Percentiles rank a stretch among this genome's conserved stretches.
phyloP scores from a whole-genome alignment of 768 basidiomycete genomes.

The Podaxis mareebaensis region DNA sequence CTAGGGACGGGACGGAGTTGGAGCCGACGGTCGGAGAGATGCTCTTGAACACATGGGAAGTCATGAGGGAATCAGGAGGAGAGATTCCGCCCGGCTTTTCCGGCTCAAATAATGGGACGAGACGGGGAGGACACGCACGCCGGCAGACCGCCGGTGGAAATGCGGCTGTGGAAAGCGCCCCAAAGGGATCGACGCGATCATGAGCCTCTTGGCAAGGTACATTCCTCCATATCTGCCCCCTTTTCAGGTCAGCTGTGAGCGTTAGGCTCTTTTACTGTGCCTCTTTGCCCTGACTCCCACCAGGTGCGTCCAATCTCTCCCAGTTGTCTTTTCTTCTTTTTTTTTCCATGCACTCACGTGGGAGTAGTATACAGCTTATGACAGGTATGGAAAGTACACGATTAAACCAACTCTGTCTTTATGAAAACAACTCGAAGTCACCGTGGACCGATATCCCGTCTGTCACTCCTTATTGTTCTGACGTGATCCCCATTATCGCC shows the following conservation, averaged over 20 bases:
- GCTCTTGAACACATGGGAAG: constrained; percentile 72
- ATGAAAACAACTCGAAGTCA: no score
- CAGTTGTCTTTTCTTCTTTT: no score
- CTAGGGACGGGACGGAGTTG: constrained; percentile 89
- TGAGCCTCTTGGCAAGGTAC: background rate
- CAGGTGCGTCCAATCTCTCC: no score
- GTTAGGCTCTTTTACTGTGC: no score
- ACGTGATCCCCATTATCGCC: no score
- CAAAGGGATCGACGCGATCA: background rate
- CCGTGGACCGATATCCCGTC: no score
- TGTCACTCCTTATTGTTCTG: no score
- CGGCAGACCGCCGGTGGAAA: background rate
- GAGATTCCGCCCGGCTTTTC: background rate
- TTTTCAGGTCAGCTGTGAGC: constrained; percentile 13
- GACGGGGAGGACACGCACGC: background rate
- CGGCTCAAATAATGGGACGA: background rate
- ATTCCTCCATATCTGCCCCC: background rate
- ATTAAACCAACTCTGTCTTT: no score
- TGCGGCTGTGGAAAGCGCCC: background rate
- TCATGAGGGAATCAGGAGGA: constrained; percentile 8
- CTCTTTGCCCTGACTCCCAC: no score
- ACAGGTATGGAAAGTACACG: no score
- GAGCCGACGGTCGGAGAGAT: constrained; percentile 74
- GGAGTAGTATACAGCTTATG: no score
- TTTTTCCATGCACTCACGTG: no score